Percentiles rank a stretch among this genome's conserved stretches.
phyloP scores from a whole-genome alignment of 768 basidiomycete genomes.

The Pleurotus ostreatus region DNA sequence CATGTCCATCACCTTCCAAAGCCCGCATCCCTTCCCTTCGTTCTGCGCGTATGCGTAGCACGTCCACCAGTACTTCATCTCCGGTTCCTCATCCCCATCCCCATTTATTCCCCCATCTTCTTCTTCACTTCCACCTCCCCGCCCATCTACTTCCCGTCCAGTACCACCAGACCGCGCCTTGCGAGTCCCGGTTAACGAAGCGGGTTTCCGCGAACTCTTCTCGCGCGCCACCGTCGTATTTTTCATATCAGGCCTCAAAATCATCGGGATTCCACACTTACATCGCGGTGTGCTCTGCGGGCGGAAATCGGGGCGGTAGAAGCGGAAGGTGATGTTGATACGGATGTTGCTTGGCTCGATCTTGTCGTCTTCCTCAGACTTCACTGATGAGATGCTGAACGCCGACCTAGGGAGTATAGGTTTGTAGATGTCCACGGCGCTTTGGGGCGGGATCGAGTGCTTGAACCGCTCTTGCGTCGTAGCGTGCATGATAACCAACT shows the following conservation, averaged over 20 bases:
- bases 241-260: conserved; percentile 69
- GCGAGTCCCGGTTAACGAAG: not conserved
- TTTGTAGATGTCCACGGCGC: conserved; percentile 65
- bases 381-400: not conserved
- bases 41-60: conserved; percentile 82
- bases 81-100: not conserved
- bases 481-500: conserved; percentile 88
- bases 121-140: conserved; percentile 41
- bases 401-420: conserved; percentile 44
- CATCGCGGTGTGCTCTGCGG: conserved; percentile 66
- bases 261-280: conserved; percentile 66
- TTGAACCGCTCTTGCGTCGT: conserved; percentile 81
- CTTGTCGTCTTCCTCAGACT: conserved; percentile 1
- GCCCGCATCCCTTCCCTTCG: conserved; percentile 76
- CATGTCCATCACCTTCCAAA: conserved; percentile 74
- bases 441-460: conserved; percentile 72
- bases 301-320: conserved; percentile 79
- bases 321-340: conserved; percentile 85
- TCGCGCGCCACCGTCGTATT: not conserved
- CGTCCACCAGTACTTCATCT: conserved; percentile 67
- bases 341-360: conserved; percentile 58
- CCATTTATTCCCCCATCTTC: conserved; percentile 21
- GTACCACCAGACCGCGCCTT: not conserved
- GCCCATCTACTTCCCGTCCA: conserved; percentile 38
- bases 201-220: not conserved